Conservation (phyloP, 73 alveolate genomes). For the Paramecium primaurelia region DNA sequence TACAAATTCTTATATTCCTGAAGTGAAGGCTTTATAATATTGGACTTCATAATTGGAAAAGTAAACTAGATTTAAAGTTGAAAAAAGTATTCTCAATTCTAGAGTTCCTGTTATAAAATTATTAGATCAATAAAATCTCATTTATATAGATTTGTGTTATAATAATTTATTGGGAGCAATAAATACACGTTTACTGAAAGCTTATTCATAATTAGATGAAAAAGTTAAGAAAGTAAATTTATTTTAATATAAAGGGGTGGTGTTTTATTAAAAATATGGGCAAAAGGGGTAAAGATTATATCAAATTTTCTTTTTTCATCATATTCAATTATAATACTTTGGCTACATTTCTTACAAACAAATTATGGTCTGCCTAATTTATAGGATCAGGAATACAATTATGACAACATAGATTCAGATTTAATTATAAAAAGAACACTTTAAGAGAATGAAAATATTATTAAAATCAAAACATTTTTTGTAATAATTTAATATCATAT, state of each 20-base stretch:
- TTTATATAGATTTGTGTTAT: background rate
- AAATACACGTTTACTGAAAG: background rate
- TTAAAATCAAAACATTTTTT: background rate
- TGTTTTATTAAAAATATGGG: background rate
- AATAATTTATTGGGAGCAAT: conserved; percentile 36
- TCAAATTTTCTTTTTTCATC: background rate
- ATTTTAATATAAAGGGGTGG: background rate
- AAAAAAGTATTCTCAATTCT: background rate
- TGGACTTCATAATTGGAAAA: background rate
- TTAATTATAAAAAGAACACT: background rate
- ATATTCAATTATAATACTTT: background rate
- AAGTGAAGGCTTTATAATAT: background rate
- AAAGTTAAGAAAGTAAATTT: background rate
- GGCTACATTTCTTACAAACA: background rate
- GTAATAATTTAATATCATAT: background rate
- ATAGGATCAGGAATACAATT: background rate
- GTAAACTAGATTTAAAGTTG: background rate
- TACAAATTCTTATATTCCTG: background rate
- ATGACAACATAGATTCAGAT: background rate
- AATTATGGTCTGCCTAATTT: background rate
- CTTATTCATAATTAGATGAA: background rate
- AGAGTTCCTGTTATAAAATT: background rate
- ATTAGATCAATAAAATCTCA: background rate
- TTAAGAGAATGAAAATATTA: background rate
- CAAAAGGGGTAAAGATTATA: background rate